Conservation (phyloP, 83 land plant genomes). For the Thuja plicata region DNA sequence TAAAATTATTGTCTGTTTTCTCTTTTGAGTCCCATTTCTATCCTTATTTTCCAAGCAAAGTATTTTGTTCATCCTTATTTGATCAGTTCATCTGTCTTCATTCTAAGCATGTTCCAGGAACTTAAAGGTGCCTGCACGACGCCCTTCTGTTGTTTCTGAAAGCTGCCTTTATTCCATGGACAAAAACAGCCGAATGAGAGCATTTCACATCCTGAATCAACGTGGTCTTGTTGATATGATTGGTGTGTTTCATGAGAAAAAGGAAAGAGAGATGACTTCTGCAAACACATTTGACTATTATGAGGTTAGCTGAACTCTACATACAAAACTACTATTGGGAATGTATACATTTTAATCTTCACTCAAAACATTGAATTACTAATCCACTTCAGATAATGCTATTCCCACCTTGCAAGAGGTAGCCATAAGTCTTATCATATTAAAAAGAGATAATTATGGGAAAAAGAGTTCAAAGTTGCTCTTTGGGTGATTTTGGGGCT, state of each 20-base stretch:
- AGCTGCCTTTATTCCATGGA: constrained; percentile 81
- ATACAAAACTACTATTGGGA: not conserved
- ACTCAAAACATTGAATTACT: not conserved
- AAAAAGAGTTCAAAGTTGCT: not conserved
- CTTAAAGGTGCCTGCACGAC: constrained; percentile 83
- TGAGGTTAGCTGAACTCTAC: not conserved
- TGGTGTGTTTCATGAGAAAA: constrained; percentile 77
- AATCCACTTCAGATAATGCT: not conserved
- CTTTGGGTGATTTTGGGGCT: not conserved
- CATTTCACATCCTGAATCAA: constrained; percentile 91
- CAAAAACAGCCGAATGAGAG: constrained; percentile 71
- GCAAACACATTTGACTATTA: not conserved
- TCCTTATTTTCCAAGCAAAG: not conserved
- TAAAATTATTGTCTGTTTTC: not conserved
- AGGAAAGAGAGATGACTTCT: constrained; percentile 25
- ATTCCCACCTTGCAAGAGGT: not conserved
- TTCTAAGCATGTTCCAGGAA: constrained; percentile 46
- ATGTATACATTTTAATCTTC: not conserved
- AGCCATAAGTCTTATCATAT: not conserved
- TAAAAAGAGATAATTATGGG: not conserved
- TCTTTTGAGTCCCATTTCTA: not conserved
- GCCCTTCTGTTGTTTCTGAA: constrained; percentile 92
- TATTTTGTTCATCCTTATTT: not conserved
- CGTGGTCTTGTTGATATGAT: constrained; percentile 80
- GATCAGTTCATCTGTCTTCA: constrained; percentile 7